Base-by-base conservation (phyloP, 306 rosid genomes). In the Begonia masoniana region DNA sequence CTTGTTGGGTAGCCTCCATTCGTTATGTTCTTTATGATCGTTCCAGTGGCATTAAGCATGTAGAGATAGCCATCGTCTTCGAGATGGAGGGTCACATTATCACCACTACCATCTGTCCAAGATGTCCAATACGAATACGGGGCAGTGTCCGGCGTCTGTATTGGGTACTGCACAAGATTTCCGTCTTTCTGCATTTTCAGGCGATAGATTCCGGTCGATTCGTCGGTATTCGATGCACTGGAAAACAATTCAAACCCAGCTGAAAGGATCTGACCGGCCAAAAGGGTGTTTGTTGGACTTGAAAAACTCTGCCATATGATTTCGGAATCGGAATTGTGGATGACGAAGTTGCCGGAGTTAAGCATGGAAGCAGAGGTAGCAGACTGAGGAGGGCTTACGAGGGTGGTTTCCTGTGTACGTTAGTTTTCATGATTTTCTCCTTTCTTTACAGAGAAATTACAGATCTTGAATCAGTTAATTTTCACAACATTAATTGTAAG, bases 321-420 rank as follows among this genome's bases (percentile, higher is more conserved):
- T 0, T 2, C 49, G n/a, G n/a, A 11, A 45, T 45, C 14, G 15
- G 49, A 45, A 10, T 45, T 12, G 15, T 45, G 10, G 49, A 45
- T 11, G 15, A 45, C 49, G 14, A 64, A 70, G 47, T 70, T 70
- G 15, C 75, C 71, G 0, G 71, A 55, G 42, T 65, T 50, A 1
- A 61, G 50, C 64, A 57, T 66, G 17, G 65, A 61, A 41, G 76
- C 76, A 13, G 15, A 14, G 12, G 60, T 21, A 43, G 58, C 57
- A n/a, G 24, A 2, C 12, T 2, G 10, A 10, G 9, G 15, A 26
- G 43, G 41, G 7, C 2, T 1, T 15, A 24, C 7, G 11, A 12
- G 21, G 10, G 7, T 57, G 13, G 45, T 13, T 5, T 23, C 15
- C n/a, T n/a, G n/a, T n/a, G n/a, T n/a, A n/a, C n/a, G n/a, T n/a